Percentiles rank a stretch among this genome's conserved stretches.
Evolutionary conservation across 106 monocot species (phyloP).

Genomic region (Hemerocallis citrina): DNA sequence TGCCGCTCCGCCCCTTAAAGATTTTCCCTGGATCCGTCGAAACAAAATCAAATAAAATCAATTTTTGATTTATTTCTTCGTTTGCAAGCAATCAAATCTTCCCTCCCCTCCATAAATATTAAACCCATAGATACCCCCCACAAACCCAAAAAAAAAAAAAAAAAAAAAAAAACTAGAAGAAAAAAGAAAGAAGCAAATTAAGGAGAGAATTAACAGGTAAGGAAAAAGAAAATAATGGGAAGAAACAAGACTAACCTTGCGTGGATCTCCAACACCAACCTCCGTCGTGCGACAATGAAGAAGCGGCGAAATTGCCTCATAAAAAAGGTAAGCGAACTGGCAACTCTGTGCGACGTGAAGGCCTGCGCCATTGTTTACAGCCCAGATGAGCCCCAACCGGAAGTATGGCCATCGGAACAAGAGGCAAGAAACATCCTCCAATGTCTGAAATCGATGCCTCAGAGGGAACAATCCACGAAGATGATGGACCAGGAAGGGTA

Average conservation of each 20-base stretch:
- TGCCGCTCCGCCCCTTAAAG: too few species aligned
- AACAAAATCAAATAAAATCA: too few species aligned
- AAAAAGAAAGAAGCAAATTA: too few species aligned
- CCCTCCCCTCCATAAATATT: too few species aligned
- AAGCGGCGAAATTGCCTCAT: background rate
- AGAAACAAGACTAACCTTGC: conserved; percentile 4
- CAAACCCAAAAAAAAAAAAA: too few species aligned
- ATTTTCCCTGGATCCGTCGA: too few species aligned
- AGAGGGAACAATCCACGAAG: background rate
- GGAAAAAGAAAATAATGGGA: conserved; percentile 7
- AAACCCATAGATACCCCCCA: too few species aligned
- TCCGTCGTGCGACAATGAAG: background rate
- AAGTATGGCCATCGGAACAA: conserved; percentile 1
- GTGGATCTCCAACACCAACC: background rate
- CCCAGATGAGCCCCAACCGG: background rate
- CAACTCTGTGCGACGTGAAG: conserved; percentile 5
- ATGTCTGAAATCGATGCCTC: background rate
- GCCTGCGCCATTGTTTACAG: background rate
- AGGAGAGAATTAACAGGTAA: too few species aligned
- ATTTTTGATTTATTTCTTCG: too few species aligned
- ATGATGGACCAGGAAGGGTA: conserved; percentile 2
- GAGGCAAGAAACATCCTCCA: background rate
- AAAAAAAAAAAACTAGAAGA: too few species aligned
- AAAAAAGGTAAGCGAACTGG: conserved; percentile 5
- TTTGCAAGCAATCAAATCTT: too few species aligned